phyloP scores from a whole-genome alignment of 139 green algal species.

The Asterochloris sp. region DNA sequence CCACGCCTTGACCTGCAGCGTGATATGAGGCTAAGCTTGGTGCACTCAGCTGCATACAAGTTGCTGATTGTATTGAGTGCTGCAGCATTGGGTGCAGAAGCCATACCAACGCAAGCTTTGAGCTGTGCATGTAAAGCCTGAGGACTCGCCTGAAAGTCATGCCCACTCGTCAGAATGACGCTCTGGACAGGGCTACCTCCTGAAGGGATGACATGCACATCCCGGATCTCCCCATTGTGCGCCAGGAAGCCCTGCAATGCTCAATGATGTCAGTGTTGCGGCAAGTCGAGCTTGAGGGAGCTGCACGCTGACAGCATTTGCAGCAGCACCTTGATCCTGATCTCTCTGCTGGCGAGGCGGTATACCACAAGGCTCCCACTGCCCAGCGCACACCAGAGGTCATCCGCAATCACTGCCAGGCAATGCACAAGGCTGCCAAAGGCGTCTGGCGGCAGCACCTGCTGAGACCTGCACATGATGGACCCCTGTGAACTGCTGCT shows the following conservation, averaged over 20 bases:
- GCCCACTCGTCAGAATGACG: slow-evolving; percentile 39
- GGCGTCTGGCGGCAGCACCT: slow-evolving; percentile 15
- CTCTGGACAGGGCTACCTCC: slow-evolving; percentile 3
- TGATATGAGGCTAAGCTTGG: too few relatives aligned
- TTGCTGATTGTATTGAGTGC: too few relatives aligned
- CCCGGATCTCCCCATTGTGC: slow-evolving; percentile 51
- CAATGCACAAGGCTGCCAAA: slow-evolving; percentile 21
- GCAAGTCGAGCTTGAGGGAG: not conserved
- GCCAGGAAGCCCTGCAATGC: slow-evolving; percentile 36
- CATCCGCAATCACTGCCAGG: slow-evolving; percentile 12
- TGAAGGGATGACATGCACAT: slow-evolving; percentile 19
- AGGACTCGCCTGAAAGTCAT: slow-evolving; percentile 44
- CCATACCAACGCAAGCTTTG: too few relatives aligned
- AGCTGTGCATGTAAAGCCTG: too few relatives aligned
- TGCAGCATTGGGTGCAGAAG: too few relatives aligned
- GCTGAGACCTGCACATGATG: slow-evolving; percentile 1
- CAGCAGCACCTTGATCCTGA: slow-evolving; percentile 10
- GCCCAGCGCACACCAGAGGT: slow-evolving; percentile 13
- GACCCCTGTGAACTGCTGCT: not conserved
- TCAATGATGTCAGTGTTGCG: not conserved
- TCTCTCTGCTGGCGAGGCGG: not conserved
- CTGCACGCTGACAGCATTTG: not conserved
- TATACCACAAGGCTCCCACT: slow-evolving; percentile 11
- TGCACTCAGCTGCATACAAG: too few relatives aligned
- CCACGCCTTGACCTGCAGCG: slow-evolving; percentile 11